These are phyloP conservation scores for Begonia masoniana DNA, from an alignment of 306 rosid genomes.

Conservation along the genomic window DNA sequence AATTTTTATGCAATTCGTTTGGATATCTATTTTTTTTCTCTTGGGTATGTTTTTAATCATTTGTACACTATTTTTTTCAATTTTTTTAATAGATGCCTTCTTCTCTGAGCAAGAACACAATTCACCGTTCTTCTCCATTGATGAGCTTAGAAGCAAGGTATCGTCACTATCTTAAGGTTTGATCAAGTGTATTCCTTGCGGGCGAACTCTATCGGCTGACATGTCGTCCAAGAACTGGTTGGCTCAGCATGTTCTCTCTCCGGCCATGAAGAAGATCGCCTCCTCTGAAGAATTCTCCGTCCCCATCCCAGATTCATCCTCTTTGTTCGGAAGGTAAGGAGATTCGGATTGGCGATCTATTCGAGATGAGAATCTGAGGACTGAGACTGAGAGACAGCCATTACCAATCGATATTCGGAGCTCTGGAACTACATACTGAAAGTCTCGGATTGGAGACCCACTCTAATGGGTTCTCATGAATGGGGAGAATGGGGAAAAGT, in stretches of 20 bases:
- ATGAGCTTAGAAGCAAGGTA: slow-evolving; percentile 44
- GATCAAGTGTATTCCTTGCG: slow-evolving; percentile 28
- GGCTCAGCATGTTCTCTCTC: slow-evolving; percentile 25
- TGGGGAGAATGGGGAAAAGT: too few species aligned
- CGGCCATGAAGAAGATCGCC: slow-evolving; percentile 38
- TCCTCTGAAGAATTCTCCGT: slow-evolving; percentile 32
- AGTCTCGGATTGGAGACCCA: too few species aligned
- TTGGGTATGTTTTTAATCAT: too few species aligned
- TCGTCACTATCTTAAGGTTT: slow-evolving; percentile 46
- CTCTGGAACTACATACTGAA: slow-evolving; percentile 5
- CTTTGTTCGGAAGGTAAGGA: slow-evolving; percentile 18
- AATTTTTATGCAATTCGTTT: background rate
- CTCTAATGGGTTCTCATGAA: too few species aligned
- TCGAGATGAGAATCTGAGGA: slow-evolving; percentile 17
- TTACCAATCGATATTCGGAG: slow-evolving; percentile 33
- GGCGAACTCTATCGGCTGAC: slow-evolving; percentile 80
- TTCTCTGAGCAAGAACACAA: slow-evolving; percentile 16
- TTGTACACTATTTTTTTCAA: too few species aligned
- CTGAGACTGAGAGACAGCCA: slow-evolving; percentile 15
- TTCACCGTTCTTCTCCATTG: slow-evolving; percentile 12
- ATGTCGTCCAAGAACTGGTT: slow-evolving; percentile 83
- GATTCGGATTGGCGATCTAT: slow-evolving; percentile 38
- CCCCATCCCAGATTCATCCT: slow-evolving; percentile 9
- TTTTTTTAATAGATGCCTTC: slow-evolving; percentile 16
- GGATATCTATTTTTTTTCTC: background rate